Percentiles rank a stretch among this genome's conserved stretches.
phyloP scores from a whole-genome alignment of 1,284 basidiomycete genomes.

The Apiotrichum laibachii region DNA sequence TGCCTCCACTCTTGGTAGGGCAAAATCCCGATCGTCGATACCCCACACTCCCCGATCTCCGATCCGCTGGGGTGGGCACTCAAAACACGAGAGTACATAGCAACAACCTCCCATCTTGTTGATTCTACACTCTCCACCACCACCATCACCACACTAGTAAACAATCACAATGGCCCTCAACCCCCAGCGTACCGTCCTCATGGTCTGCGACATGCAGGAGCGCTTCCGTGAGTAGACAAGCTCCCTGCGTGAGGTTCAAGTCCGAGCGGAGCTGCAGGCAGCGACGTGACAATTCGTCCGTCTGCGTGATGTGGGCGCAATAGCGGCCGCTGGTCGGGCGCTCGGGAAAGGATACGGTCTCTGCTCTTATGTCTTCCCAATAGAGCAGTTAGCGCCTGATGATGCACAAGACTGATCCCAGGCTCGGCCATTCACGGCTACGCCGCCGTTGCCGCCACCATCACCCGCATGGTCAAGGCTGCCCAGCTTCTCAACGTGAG shows the following conservation, averaged over 20 bases:
- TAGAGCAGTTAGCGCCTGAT: background rate
- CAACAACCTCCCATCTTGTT: background rate
- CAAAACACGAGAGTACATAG: too few species aligned
- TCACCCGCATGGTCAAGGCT: constrained; percentile 71
- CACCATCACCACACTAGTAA: background rate
- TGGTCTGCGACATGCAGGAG: constrained; percentile 76
- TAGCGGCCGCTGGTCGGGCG: too few species aligned
- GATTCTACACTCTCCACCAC: background rate
- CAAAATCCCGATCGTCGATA: too few species aligned
- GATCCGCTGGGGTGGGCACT: too few species aligned
- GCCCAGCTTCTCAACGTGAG: constrained; percentile 49
- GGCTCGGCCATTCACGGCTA: constrained; percentile 61
- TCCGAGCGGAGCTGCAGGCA: background rate
- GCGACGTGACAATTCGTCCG: too few species aligned
- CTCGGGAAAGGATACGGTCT: too few species aligned
- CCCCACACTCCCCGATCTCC: too few species aligned
- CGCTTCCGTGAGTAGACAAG: constrained; percentile 62
- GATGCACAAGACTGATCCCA: constrained; percentile 4
- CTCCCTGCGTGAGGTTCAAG: too few species aligned
- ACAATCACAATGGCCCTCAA: constrained; percentile 21
- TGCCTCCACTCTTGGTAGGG: too few species aligned
- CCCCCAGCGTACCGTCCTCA: constrained; percentile 59
- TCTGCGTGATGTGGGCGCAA: too few species aligned
- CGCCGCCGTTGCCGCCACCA: constrained; percentile 64
- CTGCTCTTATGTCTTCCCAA: background rate